These are phyloP conservation scores for Ochromonas danica DNA, from an alignment of 108 stramenopile genomes.

Conservation along the genomic window DNA sequence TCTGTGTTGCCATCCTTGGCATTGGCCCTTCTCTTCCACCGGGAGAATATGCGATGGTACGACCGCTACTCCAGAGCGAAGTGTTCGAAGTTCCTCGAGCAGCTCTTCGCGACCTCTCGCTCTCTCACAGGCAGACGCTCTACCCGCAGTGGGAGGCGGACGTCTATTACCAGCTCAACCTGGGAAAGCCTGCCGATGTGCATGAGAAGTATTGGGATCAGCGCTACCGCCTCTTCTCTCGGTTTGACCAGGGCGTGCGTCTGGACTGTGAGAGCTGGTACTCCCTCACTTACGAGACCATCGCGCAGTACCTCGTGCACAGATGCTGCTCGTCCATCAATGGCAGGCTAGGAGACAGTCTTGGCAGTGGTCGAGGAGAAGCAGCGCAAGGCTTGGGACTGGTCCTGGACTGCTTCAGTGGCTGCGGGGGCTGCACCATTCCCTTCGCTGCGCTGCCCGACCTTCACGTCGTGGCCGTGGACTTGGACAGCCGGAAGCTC, in stretches of 20 bases:
- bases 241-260: conserved; percentile 78
- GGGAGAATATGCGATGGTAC: not conserved
- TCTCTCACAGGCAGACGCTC: not conserved
- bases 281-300: conserved; percentile 89
- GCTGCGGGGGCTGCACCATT: conserved; percentile 87
- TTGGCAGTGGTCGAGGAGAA: not conserved
- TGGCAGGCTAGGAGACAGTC: too few relatives aligned
- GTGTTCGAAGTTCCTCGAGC: not conserved
- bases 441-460: too few relatives aligned
- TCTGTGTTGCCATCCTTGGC: not conserved
- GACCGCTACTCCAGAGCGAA: not conserved
- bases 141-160: not conserved
- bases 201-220: conserved; percentile 93
- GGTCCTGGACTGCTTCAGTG: conserved; percentile 84
- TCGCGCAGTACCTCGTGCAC: conserved; percentile 80
- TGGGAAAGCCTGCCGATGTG: conserved; percentile 27
- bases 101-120: not conserved
- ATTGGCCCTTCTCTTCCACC: not conserved
- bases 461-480: too few relatives aligned
- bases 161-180: not conserved
- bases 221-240: conserved; percentile 79
- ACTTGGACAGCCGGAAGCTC: too few relatives aligned
- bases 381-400: not conserved
- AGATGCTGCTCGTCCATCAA: conserved; percentile 60
- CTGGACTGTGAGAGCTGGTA: conserved; percentile 94